Percentiles rank a stretch among this genome's conserved stretches.
Conservation (phyloP, 2,329 filamentous ascomycete species). For the Fusarium chaquense region DNA sequence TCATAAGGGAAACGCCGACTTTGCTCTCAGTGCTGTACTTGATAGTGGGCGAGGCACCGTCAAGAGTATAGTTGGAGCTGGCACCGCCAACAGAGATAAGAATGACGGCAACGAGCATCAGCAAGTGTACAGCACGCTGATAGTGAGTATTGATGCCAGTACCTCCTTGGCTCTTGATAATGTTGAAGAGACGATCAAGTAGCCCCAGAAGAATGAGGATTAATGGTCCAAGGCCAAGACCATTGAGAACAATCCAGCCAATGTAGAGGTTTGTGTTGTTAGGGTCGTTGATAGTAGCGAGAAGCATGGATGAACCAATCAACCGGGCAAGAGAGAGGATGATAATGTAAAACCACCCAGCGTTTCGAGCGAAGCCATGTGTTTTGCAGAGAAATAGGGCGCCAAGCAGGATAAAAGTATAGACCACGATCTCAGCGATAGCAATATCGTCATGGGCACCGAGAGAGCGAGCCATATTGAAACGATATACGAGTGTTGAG, state of each 20-base stretch:
- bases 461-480: conserved; percentile 43
- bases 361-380: conserved; percentile 67
- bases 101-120: conserved; percentile 57
- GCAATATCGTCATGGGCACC: conserved; percentile 50
- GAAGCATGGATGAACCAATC: conserved; percentile 62
- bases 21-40: conserved; percentile 47
- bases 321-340: conserved; percentile 70
- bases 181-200: conserved; percentile 58
- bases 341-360: conserved; percentile 71
- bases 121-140: conserved; percentile 55
- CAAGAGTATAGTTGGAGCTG: conserved; percentile 40
- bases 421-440: conserved; percentile 51
- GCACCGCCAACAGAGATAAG: conserved; percentile 52
- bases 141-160: conserved; percentile 47
- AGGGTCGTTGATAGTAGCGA: conserved; percentile 61
- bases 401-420: conserved; percentile 47
- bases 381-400: conserved; percentile 58
- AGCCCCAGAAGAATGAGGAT: conserved; percentile 57
- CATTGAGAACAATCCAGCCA: conserved; percentile 51
- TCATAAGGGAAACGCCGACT: conserved; percentile 48
- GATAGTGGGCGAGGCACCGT: conserved; percentile 42
- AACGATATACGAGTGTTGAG: neutral
- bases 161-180: conserved; percentile 56
- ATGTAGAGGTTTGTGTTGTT: conserved; percentile 55
- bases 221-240: conserved; percentile 59